Evolutionary conservation across 169 alveolate species (phyloP).

Genomic region (Cystoisospora suis): DNA sequence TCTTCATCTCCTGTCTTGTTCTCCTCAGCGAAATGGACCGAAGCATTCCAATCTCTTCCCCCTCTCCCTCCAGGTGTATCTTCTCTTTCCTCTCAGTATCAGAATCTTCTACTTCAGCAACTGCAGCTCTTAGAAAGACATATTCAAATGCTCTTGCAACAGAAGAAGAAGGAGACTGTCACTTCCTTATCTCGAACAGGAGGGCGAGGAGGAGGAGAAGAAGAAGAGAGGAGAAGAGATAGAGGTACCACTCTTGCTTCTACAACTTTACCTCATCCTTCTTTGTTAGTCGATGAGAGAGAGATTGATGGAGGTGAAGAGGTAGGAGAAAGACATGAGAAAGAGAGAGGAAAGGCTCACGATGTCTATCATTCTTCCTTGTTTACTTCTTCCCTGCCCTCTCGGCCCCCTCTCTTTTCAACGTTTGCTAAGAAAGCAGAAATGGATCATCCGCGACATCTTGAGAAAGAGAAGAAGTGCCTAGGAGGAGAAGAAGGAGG

Average conservation of each 20-base stretch:
- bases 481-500: too few relatives aligned
- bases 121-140: not conserved
- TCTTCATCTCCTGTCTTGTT: not conserved
- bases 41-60: conserved; percentile 6
- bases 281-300: too few relatives aligned
- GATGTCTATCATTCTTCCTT: too few relatives aligned
- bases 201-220: too few relatives aligned
- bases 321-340: not conserved
- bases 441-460: too few relatives aligned
- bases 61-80: conserved; percentile 8
- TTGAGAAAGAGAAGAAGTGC: too few relatives aligned
- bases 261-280: too few relatives aligned
- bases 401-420: too few relatives aligned
- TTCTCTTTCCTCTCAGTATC: not conserved
- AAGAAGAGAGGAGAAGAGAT: too few relatives aligned
- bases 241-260: too few relatives aligned
- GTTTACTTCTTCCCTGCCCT: too few relatives aligned
- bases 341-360: not conserved
- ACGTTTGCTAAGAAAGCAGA: too few relatives aligned
- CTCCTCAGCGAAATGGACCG: not conserved
- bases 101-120: not conserved
- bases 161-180: not conserved
- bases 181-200: not conserved
- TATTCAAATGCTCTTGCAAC: not conserved
- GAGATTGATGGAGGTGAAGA: not conserved